A percentile compares a stretch with the other conserved stretches of the same genome.
phyloP scores from a whole-genome alignment of 2,329 filamentous ascomycete genomes.

The Diaporthe amygdali region DNA sequence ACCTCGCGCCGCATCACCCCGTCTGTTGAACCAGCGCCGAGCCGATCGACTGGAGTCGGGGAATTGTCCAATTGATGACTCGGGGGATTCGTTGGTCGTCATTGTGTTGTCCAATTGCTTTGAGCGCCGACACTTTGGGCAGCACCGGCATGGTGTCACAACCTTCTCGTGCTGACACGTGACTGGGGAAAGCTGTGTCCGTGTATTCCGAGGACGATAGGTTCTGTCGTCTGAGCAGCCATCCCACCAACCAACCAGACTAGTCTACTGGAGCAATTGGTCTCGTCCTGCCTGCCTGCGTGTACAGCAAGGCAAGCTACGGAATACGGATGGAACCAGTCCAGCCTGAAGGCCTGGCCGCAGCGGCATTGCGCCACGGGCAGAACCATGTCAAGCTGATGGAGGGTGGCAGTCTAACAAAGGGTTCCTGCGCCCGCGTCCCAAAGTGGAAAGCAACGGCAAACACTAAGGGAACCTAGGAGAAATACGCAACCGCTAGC shows the following conservation, averaged over 20 bases:
- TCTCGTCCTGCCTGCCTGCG: too few relatives aligned
- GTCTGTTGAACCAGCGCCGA: not conserved
- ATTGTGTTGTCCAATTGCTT: not conserved
- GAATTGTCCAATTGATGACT: not conserved
- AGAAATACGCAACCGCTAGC: slow-evolving; percentile 6
- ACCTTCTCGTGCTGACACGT: not conserved
- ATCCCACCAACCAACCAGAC: too few relatives aligned
- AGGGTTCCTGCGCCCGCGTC: slow-evolving; percentile 15
- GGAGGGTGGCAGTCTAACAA: slow-evolving; percentile 1
- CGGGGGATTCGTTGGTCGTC: too few relatives aligned
- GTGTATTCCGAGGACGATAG: not conserved
- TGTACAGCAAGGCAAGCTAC: too few relatives aligned
- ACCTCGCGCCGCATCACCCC: slow-evolving; percentile 6
- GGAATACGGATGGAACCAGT: not conserved
- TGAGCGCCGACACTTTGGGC: not conserved
- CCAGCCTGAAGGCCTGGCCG: not conserved
- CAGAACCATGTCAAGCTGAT: slow-evolving; percentile 13
- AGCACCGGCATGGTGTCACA: not conserved
- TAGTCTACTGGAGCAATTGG: not conserved
- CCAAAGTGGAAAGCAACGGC: not conserved
- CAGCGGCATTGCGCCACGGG: not conserved
- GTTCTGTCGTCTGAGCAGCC: not conserved
- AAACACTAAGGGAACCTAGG: slow-evolving; percentile 3
- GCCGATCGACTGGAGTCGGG: slow-evolving; percentile 9
- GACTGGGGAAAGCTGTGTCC: not conserved